A percentile compares a stretch with the other conserved stretches of the same genome.
phyloP scores from a whole-genome alignment of 148 eudicot species.

The Rhododendron ferrugineum region DNA sequence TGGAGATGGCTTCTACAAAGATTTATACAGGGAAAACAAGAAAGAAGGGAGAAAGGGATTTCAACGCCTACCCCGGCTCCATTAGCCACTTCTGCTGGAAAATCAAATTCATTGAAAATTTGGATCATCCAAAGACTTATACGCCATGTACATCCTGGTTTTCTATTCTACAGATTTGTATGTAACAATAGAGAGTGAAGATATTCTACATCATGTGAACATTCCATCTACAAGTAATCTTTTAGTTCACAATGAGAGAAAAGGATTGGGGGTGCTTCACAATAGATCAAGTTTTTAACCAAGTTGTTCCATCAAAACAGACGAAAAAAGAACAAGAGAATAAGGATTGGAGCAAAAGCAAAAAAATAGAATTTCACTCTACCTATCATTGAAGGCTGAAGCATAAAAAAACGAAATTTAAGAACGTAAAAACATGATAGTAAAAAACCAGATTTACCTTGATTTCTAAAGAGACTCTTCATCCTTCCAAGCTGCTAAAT shows the following conservation, averaged over 20 bases:
- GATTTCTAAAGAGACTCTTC: slow-evolving; percentile 6
- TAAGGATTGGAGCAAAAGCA: background rate
- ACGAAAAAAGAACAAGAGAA: background rate
- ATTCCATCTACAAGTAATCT: background rate
- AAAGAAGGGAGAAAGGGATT: background rate
- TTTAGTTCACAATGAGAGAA: background rate
- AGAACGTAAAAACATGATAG: background rate
- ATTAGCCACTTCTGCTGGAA: background rate
- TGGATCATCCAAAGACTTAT: background rate
- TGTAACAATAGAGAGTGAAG: background rate
- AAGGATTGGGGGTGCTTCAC: background rate
- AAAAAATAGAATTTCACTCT: background rate
- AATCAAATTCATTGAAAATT: background rate
- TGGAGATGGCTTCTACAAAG: background rate
- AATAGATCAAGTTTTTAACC: background rate
- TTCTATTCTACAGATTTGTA: background rate
- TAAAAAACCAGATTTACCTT: background rate
- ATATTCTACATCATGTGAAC: background rate
- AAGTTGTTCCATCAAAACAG: background rate
- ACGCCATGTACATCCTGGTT: background rate
- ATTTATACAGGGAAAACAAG: background rate
- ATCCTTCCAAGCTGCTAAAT: slow-evolving; percentile 11
- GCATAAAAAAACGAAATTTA: background rate
- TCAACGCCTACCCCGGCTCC: background rate
- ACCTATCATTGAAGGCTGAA: background rate